Base-by-base conservation (phyloP, 129 eudicot species). In the Apium graveolens region DNA sequence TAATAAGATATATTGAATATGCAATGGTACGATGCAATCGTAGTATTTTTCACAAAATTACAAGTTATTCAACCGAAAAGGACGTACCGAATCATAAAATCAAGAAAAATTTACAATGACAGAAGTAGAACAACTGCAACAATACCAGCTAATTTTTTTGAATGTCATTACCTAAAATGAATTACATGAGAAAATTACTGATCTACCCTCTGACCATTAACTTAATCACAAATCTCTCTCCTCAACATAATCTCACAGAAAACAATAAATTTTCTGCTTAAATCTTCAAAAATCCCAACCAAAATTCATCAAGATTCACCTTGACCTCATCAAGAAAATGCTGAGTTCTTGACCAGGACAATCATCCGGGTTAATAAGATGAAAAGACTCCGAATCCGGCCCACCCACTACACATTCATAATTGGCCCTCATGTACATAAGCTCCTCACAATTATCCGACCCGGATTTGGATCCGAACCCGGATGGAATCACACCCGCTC, bases 351-450 rank as follows among this genome's bases (percentile, higher is more conserved):
- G 99, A 73, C 97, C 93, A 76, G 79, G 81, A 24, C 87, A 88
- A 48, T 91, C 90, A 76, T 90, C 99, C 68, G 95, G 96, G 86
- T 88, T 92, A 74, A 96, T 86, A 81, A 96, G 62, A 81, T 96
- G 99, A 73, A 90, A 96, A 35, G 97, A 90, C 72, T 96, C 99
- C 13, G 93, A 92, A 73, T 96, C 95, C 1, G 91, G 86, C 3
- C 97, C 92, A 44, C 99, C 99, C 73, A 90, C 86, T 31, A 92
- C 87, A 32, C 90, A 96, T 77, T 96, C 99, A 72, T 96, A 96
- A 48, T 84, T 92, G 21, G 97, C 99, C 82, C 99, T 84, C 99
- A 96, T 96, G 73, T 96, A 96, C 85, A 93, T 89, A 44, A 91
- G 71, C 80, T 91, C 98, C 51, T 84, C 86, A 4, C 82, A 80